phyloP scores from a whole-genome alignment of 2,329 filamentous ascomycete genomes.

The Tolypocladium pustulatum region DNA sequence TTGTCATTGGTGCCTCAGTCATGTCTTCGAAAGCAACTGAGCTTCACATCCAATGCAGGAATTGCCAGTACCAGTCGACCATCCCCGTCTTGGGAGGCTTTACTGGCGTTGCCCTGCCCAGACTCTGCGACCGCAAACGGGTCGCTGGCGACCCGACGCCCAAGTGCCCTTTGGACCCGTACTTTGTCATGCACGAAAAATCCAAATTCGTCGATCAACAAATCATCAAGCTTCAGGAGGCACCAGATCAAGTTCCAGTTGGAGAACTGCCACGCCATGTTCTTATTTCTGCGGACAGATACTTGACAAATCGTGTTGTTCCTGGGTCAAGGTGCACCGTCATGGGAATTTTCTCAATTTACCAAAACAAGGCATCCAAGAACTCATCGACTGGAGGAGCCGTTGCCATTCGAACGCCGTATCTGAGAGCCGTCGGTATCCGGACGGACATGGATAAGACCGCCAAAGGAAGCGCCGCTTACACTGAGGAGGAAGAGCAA shows the following conservation, averaged over 20 bases:
- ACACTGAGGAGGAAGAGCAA: constrained; percentile 93
- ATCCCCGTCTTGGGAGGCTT: constrained; percentile 77
- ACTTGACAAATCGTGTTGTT: constrained; percentile 89
- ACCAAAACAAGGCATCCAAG: constrained; percentile 82
- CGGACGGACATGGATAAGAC: constrained; percentile 85
- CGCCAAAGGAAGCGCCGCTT: constrained; percentile 71
- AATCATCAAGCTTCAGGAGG: constrained; percentile 95
- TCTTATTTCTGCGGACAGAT: constrained; percentile 90
- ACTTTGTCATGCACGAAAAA: constrained; percentile 90
- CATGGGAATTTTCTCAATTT: constrained; percentile 97
- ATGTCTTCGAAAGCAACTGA: constrained; percentile 91
- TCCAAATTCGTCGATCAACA: constrained; percentile 96
- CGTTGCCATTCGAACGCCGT: constrained; percentile 91
- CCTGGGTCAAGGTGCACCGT: constrained; percentile 90
- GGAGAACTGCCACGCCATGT: constrained; percentile 93
- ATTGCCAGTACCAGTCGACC: constrained; percentile 62
- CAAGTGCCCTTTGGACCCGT: constrained; percentile 85
- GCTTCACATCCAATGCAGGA: constrained; percentile 79
- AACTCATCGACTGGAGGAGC: constrained; percentile 64
- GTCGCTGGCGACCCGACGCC: constrained; percentile 56
- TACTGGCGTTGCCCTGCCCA: constrained; percentile 72
- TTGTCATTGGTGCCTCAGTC: constrained; percentile 93
- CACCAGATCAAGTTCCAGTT: constrained; percentile 92
- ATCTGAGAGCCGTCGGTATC: constrained; percentile 85
- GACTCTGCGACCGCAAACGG: constrained; percentile 58